Base-by-base conservation (phyloP, 2,329 filamentous ascomycete genomes). In the Fusarium graminum region DNA sequence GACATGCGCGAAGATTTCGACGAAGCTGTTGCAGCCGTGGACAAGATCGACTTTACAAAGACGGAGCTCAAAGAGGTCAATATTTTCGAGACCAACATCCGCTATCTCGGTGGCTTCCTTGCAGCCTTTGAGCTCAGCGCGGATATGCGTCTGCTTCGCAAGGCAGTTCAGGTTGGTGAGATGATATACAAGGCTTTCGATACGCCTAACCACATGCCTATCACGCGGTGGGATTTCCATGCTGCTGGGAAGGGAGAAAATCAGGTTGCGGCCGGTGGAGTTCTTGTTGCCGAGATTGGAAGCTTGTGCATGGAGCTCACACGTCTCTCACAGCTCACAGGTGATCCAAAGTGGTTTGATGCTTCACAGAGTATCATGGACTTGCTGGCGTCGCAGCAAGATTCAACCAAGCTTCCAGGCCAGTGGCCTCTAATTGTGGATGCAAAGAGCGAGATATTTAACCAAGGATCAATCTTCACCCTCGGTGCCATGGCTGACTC, bases 291-390 rank as follows among this genome's bases (percentile, higher is more conserved):
- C 8, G 79, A 80, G 7, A 79, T 81, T 2, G 91, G 90, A 7
- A 91, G 89, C 7, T 80, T 93, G 47, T 89, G 87, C 2, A 77
- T 94, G 57, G 92, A 94, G 70, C 88, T 93, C 74, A 91, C 90
- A 14, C 83, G 89, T 16, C 79, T 94, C 46, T 89, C 90, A 4
- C 91, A 93, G 74, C 78, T 94, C 59, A 93, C 91, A 0, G 88
- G 87, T 29, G 84, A 93, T 61, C 78, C 85, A 17, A 92, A 90
- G 70, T 94, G 92, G 78, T 92, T 90, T 74, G 89, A 92, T 74
- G 90, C 89, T 7, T 83, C 91, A 60, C 85, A 88, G 29, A 83
- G 85, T 7, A 86, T 94, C 52, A 92, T 89, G 67, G 83, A 91
- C 55, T 81, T 88, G 17, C 85, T 94, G 63, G 84, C 90, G 60